phyloP scores from a whole-genome alignment of 2,329 filamentous ascomycete species.

The Fusarium guadeloupense region DNA sequence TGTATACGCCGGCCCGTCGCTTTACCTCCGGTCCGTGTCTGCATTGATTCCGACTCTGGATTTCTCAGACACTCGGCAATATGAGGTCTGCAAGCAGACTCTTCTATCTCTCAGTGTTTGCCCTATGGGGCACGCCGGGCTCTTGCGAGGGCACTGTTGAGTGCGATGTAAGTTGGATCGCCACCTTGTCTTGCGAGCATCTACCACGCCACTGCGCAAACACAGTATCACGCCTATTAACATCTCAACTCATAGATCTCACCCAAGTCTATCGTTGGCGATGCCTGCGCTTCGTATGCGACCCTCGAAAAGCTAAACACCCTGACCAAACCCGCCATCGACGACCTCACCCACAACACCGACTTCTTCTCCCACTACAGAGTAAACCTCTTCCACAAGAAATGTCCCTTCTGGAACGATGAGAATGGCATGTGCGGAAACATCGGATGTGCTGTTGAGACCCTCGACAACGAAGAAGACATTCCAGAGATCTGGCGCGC shows the following conservation, averaged over 20 bases:
- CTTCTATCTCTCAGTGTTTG: constrained; percentile 66
- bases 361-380: constrained; percentile 99
- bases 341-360: constrained; percentile 83
- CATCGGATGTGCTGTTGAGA: constrained; percentile 94
- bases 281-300: constrained; percentile 93
- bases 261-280: constrained; percentile 86
- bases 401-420: constrained; percentile 96
- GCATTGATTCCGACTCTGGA: constrained; percentile 1
- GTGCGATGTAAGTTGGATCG: constrained; percentile 60
- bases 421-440: constrained; percentile 95
- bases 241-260: constrained; percentile 71
- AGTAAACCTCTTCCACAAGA: constrained; percentile 91
- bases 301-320: constrained; percentile 87
- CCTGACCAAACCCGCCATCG: constrained; percentile 77
- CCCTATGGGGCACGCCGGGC: constrained; percentile 61
- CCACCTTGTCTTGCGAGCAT: constrained; percentile 3
- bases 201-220: neutral
- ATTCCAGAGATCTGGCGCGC: constrained; percentile 92
- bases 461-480: constrained; percentile 93
- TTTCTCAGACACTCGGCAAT: constrained; percentile 24
- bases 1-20: constrained; percentile 4
- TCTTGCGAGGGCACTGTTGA: constrained; percentile 57
- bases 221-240: constrained; percentile 51
- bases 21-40: neutral
- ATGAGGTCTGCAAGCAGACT: constrained; percentile 65